Percentiles rank a stretch among this genome's conserved stretches.
These are phyloP conservation scores for Leishmania lainsoni DNA, from an alignment of 208 protist genomes.

Conservation along the genomic window DNA sequence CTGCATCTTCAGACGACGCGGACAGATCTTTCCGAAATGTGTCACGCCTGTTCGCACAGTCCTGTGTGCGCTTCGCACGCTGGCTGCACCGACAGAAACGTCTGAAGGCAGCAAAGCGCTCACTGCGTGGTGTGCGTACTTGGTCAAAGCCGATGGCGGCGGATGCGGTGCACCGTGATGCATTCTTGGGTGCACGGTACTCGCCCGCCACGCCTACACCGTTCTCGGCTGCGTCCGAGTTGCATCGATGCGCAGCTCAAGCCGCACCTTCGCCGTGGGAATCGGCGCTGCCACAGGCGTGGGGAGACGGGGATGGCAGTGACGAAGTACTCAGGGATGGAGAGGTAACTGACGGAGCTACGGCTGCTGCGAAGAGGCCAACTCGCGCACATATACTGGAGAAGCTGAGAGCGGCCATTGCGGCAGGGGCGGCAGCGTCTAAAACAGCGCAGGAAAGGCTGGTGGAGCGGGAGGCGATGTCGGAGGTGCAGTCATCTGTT, in stretches of 20 bases:
- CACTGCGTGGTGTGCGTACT: background rate
- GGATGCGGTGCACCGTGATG: background rate
- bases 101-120: slow-evolving; percentile 11
- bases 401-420: slow-evolving; percentile 3
- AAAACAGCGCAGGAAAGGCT: background rate
- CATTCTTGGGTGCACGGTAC: background rate
- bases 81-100: slow-evolving; percentile 25
- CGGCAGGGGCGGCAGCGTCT: slow-evolving; percentile 9
- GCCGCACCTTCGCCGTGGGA: slow-evolving; percentile 44
- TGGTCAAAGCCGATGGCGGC: background rate
- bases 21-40: slow-evolving; percentile 21
- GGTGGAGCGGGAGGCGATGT: background rate
- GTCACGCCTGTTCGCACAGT: slow-evolving; percentile 14
- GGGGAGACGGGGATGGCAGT: background rate
- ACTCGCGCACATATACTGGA: slow-evolving; percentile 7
- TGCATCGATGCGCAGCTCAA: slow-evolving; percentile 11
- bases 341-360: background rate
- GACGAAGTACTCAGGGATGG: background rate
- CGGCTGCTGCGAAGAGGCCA: background rate
- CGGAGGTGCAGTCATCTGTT: background rate
- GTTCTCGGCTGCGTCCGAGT: background rate
- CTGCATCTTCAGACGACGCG: background rate
- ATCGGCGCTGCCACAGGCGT: slow-evolving; percentile 15
- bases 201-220: background rate
- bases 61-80: slow-evolving; percentile 16